Evolutionary conservation across 1,284 basidiomycete genomes (phyloP).

Genomic region (Ganoderma resinaceum): DNA sequence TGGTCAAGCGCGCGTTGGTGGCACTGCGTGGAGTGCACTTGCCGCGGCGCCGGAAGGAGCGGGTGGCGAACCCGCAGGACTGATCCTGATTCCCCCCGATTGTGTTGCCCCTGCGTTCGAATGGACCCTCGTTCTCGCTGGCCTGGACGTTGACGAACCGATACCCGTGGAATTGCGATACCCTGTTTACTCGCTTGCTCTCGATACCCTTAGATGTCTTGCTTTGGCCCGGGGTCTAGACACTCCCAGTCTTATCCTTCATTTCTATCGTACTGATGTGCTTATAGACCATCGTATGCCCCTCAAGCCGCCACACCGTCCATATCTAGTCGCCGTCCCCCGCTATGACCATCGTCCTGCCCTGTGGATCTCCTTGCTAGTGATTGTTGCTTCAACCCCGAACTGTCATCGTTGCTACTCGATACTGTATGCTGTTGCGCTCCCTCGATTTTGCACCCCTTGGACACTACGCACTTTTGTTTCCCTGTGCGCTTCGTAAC

Average conservation of each 20-base stretch:
- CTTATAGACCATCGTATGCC: neutral
- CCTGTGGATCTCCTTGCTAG: neutral
- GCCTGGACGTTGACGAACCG: neutral
- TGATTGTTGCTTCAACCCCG: neutral
- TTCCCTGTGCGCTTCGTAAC: neutral
- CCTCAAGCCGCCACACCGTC: neutral
- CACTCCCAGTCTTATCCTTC: neutral
- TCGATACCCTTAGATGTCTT: neutral
- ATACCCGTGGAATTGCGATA: neutral
- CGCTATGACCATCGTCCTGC: neutral
- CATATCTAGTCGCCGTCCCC: neutral
- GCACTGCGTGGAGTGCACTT: constrained; percentile 1
- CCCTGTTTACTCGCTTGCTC: neutral
- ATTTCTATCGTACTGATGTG: constrained; percentile 1
- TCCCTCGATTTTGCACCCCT: neutral
- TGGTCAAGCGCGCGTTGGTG: neutral
- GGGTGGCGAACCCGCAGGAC: neutral
- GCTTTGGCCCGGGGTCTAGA: neutral
- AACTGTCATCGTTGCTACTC: neutral
- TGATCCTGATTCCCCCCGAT: neutral
- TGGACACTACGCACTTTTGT: neutral
- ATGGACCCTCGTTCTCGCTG: neutral
- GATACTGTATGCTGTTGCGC: neutral
- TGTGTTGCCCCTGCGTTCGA: neutral
- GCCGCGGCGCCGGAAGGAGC: neutral